A percentile compares a stretch with the other conserved stretches of the same genome.
Conservation (phyloP, 2,329 filamentous ascomycete genomes). For the Hymenoscyphus repandus region DNA sequence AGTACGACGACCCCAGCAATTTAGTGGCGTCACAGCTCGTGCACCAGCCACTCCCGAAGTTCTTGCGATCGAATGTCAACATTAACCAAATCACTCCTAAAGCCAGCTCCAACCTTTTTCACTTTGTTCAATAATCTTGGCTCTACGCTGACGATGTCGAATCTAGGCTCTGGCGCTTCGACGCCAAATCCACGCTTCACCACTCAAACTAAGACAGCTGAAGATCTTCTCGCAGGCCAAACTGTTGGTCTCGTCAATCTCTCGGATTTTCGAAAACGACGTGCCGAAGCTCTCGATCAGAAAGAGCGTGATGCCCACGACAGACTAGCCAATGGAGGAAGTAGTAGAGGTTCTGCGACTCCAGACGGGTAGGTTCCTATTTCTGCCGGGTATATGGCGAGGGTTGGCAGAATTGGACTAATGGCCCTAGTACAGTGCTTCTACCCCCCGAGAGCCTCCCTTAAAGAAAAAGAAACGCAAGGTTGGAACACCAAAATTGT, state of each 20-base stretch:
- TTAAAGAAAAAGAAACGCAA: slow-evolving; percentile 43
- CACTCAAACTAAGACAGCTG: slow-evolving; percentile 28
- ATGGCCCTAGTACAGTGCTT: slow-evolving; percentile 32
- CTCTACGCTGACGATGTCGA: slow-evolving; percentile 19
- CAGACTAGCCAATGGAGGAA: slow-evolving; percentile 40
- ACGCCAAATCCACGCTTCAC: slow-evolving; percentile 32
- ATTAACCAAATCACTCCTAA: not conserved
- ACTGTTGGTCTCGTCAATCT: slow-evolving; percentile 81
- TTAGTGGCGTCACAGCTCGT: too few species aligned
- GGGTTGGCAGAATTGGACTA: slow-evolving; percentile 15
- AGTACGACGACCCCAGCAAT: too few species aligned
- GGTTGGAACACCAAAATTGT: slow-evolving; percentile 45
- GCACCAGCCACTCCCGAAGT: too few species aligned
- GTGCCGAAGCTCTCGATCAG: slow-evolving; percentile 87
- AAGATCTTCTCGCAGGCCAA: slow-evolving; percentile 32
- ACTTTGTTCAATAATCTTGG: not conserved
- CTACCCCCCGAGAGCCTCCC: slow-evolving; percentile 37
- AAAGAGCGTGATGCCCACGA: slow-evolving; percentile 78
- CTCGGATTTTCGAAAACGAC: slow-evolving; percentile 91
- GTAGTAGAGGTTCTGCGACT: slow-evolving; percentile 31
- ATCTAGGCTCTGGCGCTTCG: slow-evolving; percentile 23
- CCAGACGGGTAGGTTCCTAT: slow-evolving; percentile 51
- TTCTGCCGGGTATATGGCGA: not conserved
- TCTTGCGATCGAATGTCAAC: too few species aligned
- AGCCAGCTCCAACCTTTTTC: not conserved